phyloP scores from a whole-genome alignment of 2,329 filamentous ascomycete genomes.

The Chaetothyriales sp. region DNA sequence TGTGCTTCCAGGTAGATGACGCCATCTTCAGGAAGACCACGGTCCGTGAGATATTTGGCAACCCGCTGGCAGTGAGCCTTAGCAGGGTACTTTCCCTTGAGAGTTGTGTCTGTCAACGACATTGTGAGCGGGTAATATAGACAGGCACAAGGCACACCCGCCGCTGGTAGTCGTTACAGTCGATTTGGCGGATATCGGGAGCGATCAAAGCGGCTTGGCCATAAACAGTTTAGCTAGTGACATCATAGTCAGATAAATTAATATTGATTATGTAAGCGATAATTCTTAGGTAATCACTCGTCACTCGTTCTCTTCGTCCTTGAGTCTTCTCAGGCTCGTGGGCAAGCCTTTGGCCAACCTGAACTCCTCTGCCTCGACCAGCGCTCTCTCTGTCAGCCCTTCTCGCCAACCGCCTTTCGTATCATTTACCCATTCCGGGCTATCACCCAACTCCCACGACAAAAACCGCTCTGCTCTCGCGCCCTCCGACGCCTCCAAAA shows the following conservation, averaged over 20 bases:
- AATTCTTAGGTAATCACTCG: too few relatives aligned
- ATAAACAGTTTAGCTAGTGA: too few relatives aligned
- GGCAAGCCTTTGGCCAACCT: background rate
- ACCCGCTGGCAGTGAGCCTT: slow-evolving; percentile 77
- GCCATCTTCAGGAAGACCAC: slow-evolving; percentile 49
- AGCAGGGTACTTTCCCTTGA: slow-evolving; percentile 55
- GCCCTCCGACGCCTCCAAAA: slow-evolving; percentile 38
- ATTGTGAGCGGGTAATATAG: background rate
- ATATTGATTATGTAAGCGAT: too few relatives aligned
- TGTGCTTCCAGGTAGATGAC: slow-evolving; percentile 81
- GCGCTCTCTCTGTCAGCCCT: background rate
- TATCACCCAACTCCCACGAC: background rate
- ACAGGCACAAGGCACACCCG: too few relatives aligned
- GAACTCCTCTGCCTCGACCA: background rate
- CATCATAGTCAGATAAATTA: too few relatives aligned
- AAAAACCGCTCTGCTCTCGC: slow-evolving; percentile 28
- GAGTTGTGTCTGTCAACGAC: slow-evolving; percentile 15
- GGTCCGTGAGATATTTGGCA: slow-evolving; percentile 56
- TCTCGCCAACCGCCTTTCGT: slow-evolving; percentile 1
- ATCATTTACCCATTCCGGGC: slow-evolving; percentile 1
- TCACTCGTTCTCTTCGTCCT: too few relatives aligned
- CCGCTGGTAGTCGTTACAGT: background rate
- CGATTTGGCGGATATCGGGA: background rate
- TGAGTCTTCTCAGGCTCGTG: too few relatives aligned
- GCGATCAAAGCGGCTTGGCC: too few relatives aligned